Evolutionary conservation across 2,329 filamentous ascomycete species (phyloP).

Genomic region (Phialemoniopsis sp.): DNA sequence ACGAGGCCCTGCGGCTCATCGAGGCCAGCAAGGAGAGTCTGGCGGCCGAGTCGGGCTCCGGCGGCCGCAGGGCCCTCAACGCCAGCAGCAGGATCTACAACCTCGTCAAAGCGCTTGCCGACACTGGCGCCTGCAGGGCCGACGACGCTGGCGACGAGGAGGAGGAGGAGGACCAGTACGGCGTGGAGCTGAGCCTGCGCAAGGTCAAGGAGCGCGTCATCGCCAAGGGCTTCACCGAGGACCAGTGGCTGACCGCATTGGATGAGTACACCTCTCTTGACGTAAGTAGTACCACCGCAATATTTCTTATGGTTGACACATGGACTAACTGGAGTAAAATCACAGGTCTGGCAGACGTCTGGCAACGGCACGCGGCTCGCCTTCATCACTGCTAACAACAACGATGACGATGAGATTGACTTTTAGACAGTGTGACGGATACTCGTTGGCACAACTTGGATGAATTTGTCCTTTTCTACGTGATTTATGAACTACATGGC

Average conservation of each 20-base stretch:
- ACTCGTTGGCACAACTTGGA: no score
- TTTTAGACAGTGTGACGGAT: no score
- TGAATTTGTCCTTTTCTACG: no score
- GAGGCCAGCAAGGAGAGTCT: slow-evolving; percentile 93
- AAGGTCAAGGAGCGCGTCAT: slow-evolving; percentile 88
- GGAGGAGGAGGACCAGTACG: slow-evolving; percentile 45
- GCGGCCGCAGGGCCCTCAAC: slow-evolving; percentile 63
- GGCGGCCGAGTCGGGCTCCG: slow-evolving; percentile 60
- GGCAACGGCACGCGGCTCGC: slow-evolving; percentile 66
- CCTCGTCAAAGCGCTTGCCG: slow-evolving; percentile 83
- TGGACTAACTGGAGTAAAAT: not conserved
- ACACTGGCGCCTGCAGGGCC: slow-evolving; percentile 79
- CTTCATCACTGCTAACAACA: slow-evolving; percentile 61
- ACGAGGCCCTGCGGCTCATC: slow-evolving; percentile 85
- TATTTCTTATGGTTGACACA: slow-evolving; percentile 6
- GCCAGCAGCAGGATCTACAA: slow-evolving; percentile 91
- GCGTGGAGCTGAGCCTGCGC: slow-evolving; percentile 75
- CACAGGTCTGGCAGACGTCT: slow-evolving; percentile 73
- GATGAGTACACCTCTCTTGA: slow-evolving; percentile 86
- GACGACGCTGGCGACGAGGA: slow-evolving; percentile 56
- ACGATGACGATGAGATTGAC: slow-evolving; percentile 46
- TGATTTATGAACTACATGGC: no score
- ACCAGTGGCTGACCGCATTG: slow-evolving; percentile 82
- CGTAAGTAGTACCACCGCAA: no score
- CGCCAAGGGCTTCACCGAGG: slow-evolving; percentile 93